A percentile compares a stretch with the other conserved stretches of the same genome.
Evolutionary conservation across 2,329 filamentous ascomycete genomes (phyloP).

Genomic region (Epichloe gansuensis): DNA sequence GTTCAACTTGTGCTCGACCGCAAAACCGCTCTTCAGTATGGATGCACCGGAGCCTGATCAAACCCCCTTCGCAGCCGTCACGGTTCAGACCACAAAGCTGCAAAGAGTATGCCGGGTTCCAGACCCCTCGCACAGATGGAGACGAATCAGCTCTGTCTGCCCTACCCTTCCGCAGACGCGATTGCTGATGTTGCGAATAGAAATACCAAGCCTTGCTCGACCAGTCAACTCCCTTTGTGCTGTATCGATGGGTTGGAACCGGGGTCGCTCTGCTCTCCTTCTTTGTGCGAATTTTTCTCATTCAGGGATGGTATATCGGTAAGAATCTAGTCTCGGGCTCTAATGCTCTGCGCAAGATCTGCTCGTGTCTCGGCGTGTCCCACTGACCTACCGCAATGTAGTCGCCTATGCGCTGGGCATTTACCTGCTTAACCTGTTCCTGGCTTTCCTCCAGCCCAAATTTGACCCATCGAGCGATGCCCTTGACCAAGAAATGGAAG

Average conservation of each 20-base stretch:
- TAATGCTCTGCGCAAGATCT: background rate
- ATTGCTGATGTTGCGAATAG: constrained; percentile 30
- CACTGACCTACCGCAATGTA: constrained; percentile 22
- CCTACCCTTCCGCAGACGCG: background rate
- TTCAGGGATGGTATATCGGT: constrained; percentile 99
- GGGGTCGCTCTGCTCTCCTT: constrained; percentile 63
- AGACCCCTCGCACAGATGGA: background rate
- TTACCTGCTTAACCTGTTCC: constrained; percentile 97
- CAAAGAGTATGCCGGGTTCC: constrained; percentile 46
- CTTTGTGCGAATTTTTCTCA: constrained; percentile 76
- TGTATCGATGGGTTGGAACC: constrained; percentile 87
- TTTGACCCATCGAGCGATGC: constrained; percentile 92
- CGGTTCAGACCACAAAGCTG: constrained; percentile 66
- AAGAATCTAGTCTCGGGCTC: constrained; percentile 13
- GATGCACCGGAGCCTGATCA: constrained; percentile 77
- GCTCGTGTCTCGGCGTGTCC: background rate
- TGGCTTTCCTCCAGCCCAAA: constrained; percentile 95
- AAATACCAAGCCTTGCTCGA: constrained; percentile 92
- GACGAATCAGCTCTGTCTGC: background rate
- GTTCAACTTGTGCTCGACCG: background rate
- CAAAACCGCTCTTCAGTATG: constrained; percentile 37
- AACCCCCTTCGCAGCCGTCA: constrained; percentile 85
- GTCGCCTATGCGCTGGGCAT: constrained; percentile 97
- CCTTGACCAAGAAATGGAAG: constrained; percentile 90
- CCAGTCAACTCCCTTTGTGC: constrained; percentile 76